Base-by-base conservation (phyloP, 108 stramenopile genomes). In the Craspedostauros australis region DNA sequence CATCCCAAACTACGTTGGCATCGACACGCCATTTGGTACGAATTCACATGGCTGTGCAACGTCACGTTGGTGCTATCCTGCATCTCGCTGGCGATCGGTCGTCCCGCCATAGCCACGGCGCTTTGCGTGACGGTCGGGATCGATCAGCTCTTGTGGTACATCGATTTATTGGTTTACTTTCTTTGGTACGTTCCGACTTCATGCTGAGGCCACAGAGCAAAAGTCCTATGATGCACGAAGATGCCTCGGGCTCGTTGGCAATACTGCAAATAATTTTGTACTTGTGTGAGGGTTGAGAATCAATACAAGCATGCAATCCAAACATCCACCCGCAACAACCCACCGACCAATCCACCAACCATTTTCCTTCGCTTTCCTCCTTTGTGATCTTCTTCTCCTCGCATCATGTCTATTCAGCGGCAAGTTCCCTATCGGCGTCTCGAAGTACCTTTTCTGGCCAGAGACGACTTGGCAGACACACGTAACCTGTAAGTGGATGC, bases 131-230 rank as follows among this genome's bases (percentile, higher is more conserved):
- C 81, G 11, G 81, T 85, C 11, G 75, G 79, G 15, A 86, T 91
- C 36, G 85, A 91, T 54, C 88, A 91, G 41, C 31, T 86, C 4
- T 50, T 91, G 9, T 91, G 88, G 88, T 91, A 80, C 50, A 73
- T 79, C 6, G 79, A 81, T 55, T 39, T 78, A 8, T 8, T 53
- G 8, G 75, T 25, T 9, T 73, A 70, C 32, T 15, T 57, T 1
- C 16, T 72, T 50, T 58, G 18, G 19, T 25, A 46, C n/a, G 26
- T 52, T 42, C 18, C 25, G 15, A 36, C 1, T 44, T 0, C 19
- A 0, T 46, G 9, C 15, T 50, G 6, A 34, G n/a, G 34, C 12
- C 12, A 4, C 32, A 28, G 24, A n/a, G 23, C 8, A 22, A 22
- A 22, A 20, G 21, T 23, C 41, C n/a, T 28, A 0, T 24, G 18